Base-by-base conservation (phyloP, 2,329 filamentous ascomycete species). In the Fusarium drepaniforme region DNA sequence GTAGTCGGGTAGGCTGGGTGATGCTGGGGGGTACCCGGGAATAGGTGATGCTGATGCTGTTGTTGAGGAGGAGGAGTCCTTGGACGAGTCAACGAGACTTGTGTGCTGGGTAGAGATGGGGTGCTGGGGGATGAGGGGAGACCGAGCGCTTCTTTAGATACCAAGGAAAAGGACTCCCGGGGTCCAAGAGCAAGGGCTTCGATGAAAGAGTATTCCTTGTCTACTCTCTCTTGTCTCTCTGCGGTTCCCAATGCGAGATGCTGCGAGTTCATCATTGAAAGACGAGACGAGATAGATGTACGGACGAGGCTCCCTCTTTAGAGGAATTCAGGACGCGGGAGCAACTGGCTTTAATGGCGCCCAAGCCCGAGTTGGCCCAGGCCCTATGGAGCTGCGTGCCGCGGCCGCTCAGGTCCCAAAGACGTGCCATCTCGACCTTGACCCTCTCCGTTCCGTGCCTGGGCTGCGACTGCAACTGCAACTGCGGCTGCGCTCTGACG, bases 131-230 rank as follows among this genome's bases (percentile, higher is more conserved):
- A 63, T 5, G 74, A 67, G 8, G 67, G 62, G 18, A 80, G 73
- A 15, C 79, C 78, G 35, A 80, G 78, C 11, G 74, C 71, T 72
- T 80, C 79, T 66, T 78, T 71, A 33, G 79, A 78, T 21, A 80
- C 75, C 53, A 80, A 66, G 42, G 77, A 73, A 64, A 80, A 68
- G 23, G 75, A 78, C 64, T 80, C 76, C 30, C 75, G 76, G 18
- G 76, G 77, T 63, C 76, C 69, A 35, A 81, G 78, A 62, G 74
- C 70, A 61, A 81, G 78, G 37, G 79, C 79, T 78, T 81, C 79
- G 53, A 81, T 77, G 67, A 81, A 81, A 68, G 79, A 81, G 73
- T 79, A 81, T 66, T 81, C 79, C 72, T 80, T 77, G 70, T 79
- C 76, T 46, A 60, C 49, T 71, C 66, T 71, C 49, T 70, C 74